A percentile compares a stretch with the other conserved stretches of the same genome.
These are phyloP conservation scores for Evansstolkia leycettana DNA, from an alignment of 495 filamentous ascomycete genomes.

Conservation along the genomic window DNA sequence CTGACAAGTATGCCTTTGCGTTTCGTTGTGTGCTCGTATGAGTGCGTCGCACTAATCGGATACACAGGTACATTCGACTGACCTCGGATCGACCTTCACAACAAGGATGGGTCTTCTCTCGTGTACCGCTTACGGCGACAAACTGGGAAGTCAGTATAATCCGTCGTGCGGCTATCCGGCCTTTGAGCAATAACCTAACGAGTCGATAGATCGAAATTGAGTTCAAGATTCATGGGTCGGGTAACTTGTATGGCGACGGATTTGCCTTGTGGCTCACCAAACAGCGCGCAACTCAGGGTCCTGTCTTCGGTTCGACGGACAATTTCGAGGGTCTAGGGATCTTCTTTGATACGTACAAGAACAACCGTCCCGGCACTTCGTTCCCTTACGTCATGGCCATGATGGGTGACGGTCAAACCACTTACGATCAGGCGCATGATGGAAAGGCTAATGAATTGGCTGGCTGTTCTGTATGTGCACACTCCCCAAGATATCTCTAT, in stretches of 20 bases:
- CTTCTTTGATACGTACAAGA: constrained; percentile 99
- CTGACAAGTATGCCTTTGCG: constrained; percentile 59
- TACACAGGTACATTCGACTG: constrained; percentile 72
- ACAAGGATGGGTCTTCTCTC: constrained; percentile 84
- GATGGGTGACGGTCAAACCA: constrained; percentile 81
- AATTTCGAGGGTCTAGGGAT: constrained; percentile 90
- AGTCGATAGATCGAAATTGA: constrained; percentile 69
- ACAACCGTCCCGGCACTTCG: constrained; percentile 86
- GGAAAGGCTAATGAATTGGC: constrained; percentile 88
- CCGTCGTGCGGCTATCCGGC: constrained; percentile 4
- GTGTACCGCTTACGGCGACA: constrained; percentile 89
- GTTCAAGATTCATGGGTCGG: constrained; percentile 75
- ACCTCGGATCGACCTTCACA: constrained; percentile 83
- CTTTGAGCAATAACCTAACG: constrained; percentile 1
- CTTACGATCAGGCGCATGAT: constrained; percentile 89
- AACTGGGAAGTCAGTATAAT: constrained; percentile 75
- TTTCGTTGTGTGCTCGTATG: constrained; percentile 1
- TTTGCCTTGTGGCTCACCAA: constrained; percentile 99
- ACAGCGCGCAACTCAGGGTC: constrained; percentile 66
- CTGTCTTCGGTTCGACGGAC: constrained; percentile 82
- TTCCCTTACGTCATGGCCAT: constrained; percentile 99
- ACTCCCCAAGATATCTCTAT: neutral
- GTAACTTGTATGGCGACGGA: constrained; percentile 89
- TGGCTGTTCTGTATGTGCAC: constrained; percentile 70
- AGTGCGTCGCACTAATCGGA: neutral